phyloP scores from a whole-genome alignment of 495 filamentous ascomycete species.

The Amniculicola lignicola region DNA sequence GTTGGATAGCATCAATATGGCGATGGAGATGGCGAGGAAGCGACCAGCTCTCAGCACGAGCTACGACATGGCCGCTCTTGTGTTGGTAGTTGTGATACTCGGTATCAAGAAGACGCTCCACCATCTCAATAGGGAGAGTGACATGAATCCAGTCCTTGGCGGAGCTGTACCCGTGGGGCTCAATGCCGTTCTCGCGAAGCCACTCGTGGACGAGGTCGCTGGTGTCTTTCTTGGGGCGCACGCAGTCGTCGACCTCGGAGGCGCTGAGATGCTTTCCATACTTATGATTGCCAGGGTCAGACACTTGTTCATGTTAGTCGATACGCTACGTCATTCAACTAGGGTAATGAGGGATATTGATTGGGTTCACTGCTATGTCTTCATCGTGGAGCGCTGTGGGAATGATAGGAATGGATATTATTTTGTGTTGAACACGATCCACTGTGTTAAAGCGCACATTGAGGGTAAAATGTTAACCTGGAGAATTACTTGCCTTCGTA shows the following conservation, averaged over 20 bases:
- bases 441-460: too few species aligned
- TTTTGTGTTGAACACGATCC: too few species aligned
- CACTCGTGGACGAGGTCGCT: constrained; percentile 43
- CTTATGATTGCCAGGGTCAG: constrained; percentile 44
- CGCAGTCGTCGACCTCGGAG: constrained; percentile 43
- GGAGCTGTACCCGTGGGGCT: constrained; percentile 34
- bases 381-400: too few species aligned
- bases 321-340: too few species aligned
- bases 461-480: too few species aligned
- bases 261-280: constrained; percentile 46
- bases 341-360: too few species aligned
- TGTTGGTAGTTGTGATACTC: constrained; percentile 46
- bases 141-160: constrained; percentile 47
- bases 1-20: constrained; percentile 63
- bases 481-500: constrained; percentile 45
- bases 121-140: constrained; percentile 38
- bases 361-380: too few species aligned
- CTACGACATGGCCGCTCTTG: constrained; percentile 40
- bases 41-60: constrained; percentile 50
- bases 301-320: constrained; percentile 38
- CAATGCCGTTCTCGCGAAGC: constrained; percentile 44
- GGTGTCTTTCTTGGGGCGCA: constrained; percentile 40
- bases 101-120: constrained; percentile 46
- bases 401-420: too few species aligned
- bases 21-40: constrained; percentile 52